Percentiles rank a stretch among this genome's conserved stretches.
Conservation (phyloP, 208 protist species). For the Leishmania major region DNA sequence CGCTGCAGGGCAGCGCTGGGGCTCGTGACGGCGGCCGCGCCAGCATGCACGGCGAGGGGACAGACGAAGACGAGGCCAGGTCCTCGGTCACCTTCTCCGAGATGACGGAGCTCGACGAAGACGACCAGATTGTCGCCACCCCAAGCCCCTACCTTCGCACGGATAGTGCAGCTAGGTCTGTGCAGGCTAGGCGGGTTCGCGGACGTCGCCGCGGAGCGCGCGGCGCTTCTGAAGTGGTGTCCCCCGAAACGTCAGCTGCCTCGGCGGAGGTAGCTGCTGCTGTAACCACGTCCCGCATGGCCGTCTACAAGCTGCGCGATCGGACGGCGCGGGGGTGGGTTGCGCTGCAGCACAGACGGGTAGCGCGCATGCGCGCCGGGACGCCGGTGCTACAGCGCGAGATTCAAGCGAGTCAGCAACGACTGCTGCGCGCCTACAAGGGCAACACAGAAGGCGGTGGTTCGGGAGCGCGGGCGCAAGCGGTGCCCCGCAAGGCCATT, state of each 20-base stretch:
- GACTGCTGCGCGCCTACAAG: slow-evolving; percentile 17
- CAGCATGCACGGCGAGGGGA: slow-evolving; percentile 3
- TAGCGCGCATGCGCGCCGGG: slow-evolving; percentile 24
- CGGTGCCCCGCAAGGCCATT: background rate
- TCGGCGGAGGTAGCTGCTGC: background rate
- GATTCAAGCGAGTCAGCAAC: slow-evolving; percentile 32
- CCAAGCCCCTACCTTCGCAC: background rate
- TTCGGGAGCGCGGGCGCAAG: background rate
- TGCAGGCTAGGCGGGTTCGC: background rate
- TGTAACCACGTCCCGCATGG: slow-evolving; percentile 12
- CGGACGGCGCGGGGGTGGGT: slow-evolving; percentile 35
- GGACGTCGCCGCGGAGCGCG: background rate
- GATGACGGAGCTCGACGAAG: background rate
- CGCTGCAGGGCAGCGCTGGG: background rate
- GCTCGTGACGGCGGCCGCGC: background rate
- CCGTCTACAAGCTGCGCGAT: slow-evolving; percentile 29
- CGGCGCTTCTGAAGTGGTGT: background rate
- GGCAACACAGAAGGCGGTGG: background rate
- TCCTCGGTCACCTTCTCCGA: background rate
- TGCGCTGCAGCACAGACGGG: slow-evolving; percentile 33
- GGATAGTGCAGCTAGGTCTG: background rate
- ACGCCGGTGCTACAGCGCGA: slow-evolving; percentile 28
- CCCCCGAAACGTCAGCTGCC: background rate
- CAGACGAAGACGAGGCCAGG: background rate
- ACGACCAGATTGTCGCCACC: background rate